Conservation (phyloP, 805 yeast genomes). For the Groenewaldozyma salmanticensis region DNA sequence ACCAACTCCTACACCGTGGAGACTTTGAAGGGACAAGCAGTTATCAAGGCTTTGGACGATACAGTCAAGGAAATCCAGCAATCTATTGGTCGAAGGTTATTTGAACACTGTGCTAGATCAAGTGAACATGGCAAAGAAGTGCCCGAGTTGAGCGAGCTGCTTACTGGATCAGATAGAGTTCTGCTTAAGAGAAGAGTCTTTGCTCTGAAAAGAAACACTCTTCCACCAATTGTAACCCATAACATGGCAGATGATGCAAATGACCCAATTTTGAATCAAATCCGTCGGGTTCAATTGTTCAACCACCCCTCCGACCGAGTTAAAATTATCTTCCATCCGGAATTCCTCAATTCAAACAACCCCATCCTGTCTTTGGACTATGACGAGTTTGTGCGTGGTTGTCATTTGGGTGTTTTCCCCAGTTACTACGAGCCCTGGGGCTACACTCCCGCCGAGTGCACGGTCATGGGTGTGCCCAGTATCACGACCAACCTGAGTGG, state of each 20-base stretch:
- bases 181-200: constrained; percentile 83
- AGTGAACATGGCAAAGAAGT: constrained; percentile 51
- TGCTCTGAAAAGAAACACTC: constrained; percentile 78
- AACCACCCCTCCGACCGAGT: constrained; percentile 86
- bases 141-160: constrained; percentile 67
- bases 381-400: constrained; percentile 96
- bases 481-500: constrained; percentile 94
- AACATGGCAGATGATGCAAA: constrained; percentile 87
- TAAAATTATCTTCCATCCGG: constrained; percentile 95
- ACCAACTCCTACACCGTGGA: constrained; percentile 93
- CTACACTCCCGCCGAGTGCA: constrained; percentile 97
- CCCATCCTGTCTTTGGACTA: constrained; percentile 90
- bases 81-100: constrained; percentile 74
- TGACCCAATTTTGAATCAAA: constrained; percentile 87
- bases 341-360: constrained; percentile 86
- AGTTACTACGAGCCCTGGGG: constrained; percentile 99
- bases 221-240: constrained; percentile 96
- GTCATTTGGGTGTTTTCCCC: constrained; percentile 97
- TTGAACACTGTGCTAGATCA: constrained; percentile 79
- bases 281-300: constrained; percentile 84
- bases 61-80: constrained; percentile 83
- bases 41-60: constrained; percentile 78
- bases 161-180: constrained; percentile 81
- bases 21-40: constrained; percentile 93
- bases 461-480: constrained; percentile 98